A percentile compares a stretch with the other conserved stretches of the same genome.
phyloP scores from a whole-genome alignment of 1,284 basidiomycete species.

The Volvariella volvacea region DNA sequence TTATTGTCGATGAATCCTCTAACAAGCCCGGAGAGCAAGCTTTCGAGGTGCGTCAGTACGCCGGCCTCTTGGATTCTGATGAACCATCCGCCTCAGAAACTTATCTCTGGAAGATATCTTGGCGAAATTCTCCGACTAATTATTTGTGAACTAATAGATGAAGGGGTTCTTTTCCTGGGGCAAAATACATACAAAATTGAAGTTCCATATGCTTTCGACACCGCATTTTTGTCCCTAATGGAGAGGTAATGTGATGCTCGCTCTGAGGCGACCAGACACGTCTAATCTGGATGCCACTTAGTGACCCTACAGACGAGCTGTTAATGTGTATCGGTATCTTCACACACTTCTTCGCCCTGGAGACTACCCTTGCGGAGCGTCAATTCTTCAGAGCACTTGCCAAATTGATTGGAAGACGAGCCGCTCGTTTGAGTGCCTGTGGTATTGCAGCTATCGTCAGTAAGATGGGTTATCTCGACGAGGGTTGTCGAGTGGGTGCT shows the following conservation, averaged over 20 bases:
- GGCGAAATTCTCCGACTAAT: constrained; percentile 95
- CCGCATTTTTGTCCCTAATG: constrained; percentile 95
- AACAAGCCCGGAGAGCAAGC: constrained; percentile 97
- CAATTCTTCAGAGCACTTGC: constrained; percentile 94
- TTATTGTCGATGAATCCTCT: constrained; percentile 86
- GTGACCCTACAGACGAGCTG: constrained; percentile 96
- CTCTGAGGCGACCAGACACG: constrained; percentile 1
- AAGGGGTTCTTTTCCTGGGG: constrained; percentile 94
- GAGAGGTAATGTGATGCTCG: constrained; percentile 55
- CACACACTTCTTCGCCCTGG: constrained; percentile 89
- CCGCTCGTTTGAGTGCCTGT: constrained; percentile 84
- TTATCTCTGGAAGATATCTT: constrained; percentile 96
- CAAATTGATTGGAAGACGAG: constrained; percentile 83
- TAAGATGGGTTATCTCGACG: constrained; percentile 79
- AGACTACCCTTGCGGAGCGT: constrained; percentile 90
- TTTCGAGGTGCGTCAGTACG: constrained; percentile 55
- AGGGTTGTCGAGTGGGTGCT: constrained; percentile 85
- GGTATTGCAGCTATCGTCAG: constrained; percentile 92
- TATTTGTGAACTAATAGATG: constrained; percentile 93
- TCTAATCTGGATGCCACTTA: constrained; percentile 24
- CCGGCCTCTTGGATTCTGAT: background rate
- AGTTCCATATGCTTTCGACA: constrained; percentile 89
- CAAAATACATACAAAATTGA: constrained; percentile 98
- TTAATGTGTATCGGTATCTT: constrained; percentile 96
- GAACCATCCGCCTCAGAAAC: constrained; percentile 57